Percentiles rank a stretch among this genome's conserved stretches.
Evolutionary conservation across 2,329 filamentous ascomycete genomes (phyloP).

Genomic region (Juglanconis oblonga): DNA sequence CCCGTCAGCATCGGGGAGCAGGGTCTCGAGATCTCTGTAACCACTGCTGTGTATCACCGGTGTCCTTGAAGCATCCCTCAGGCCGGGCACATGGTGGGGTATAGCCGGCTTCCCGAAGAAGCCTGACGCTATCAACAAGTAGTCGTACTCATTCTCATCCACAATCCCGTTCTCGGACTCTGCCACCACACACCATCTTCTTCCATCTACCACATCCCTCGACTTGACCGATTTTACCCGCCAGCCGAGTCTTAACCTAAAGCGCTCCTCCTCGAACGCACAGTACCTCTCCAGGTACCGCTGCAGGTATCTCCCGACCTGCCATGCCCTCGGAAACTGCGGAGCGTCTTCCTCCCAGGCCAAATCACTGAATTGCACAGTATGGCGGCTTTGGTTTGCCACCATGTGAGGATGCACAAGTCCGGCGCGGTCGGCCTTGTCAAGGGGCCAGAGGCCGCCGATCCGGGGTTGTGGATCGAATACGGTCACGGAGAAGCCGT

Average conservation of each 20-base stretch:
- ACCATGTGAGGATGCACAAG: conserved; percentile 65
- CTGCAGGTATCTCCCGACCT: conserved; percentile 70
- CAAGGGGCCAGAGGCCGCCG: conserved; percentile 74
- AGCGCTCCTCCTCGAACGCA: conserved; percentile 30
- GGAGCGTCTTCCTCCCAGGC: conserved; percentile 63
- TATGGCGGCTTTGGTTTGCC: conserved; percentile 75
- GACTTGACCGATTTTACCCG: conserved; percentile 41
- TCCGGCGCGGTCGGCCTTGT: conserved; percentile 44
- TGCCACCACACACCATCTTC: conserved; percentile 40
- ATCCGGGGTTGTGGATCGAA: conserved; percentile 65
- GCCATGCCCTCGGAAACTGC: conserved; percentile 72
- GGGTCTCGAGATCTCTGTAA: conserved; percentile 52
- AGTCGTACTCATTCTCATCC: conserved; percentile 60
- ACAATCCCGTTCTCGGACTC: conserved; percentile 32
- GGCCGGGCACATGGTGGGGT: conserved; percentile 35
- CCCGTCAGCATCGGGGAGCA: conserved; percentile 39
- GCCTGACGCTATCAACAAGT: conserved; percentile 69
- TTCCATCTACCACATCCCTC: conserved; percentile 21
- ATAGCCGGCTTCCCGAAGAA: conserved; percentile 67
- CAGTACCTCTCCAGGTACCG: conserved; percentile 61
- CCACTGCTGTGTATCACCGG: conserved; percentile 67
- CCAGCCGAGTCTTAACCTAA: conserved; percentile 48
- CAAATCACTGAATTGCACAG: conserved; percentile 69
- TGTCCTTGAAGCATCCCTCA: conserved; percentile 34
- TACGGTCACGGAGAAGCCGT: conserved; percentile 62